Conservation (phyloP, 2,329 filamentous ascomycete species). For the Colletotrichum sp. region DNA sequence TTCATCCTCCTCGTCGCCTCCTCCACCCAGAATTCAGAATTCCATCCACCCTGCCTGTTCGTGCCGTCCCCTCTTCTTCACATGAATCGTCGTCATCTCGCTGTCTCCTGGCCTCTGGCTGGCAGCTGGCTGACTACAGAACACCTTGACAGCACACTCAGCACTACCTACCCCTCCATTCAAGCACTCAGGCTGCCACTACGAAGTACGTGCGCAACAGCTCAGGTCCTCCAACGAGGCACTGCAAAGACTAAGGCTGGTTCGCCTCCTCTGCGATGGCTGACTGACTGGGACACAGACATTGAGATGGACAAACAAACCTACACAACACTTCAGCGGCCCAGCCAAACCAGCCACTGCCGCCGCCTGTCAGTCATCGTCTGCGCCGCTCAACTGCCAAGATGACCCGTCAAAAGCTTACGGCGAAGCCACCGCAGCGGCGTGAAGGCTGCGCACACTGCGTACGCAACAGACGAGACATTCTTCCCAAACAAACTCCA, state of each 20-base stretch:
- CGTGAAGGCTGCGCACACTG: neutral
- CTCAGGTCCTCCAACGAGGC: neutral
- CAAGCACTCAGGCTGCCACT: neutral
- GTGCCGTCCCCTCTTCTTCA: neutral
- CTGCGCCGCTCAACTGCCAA: neutral
- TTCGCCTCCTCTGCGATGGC: neutral
- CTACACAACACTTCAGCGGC: neutral
- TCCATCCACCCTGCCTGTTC: neutral
- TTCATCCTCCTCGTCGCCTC: neutral
- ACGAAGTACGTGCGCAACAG: neutral
- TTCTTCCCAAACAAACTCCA: neutral
- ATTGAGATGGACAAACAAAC: neutral
- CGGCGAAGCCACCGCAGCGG: neutral
- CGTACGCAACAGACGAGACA: conserved; percentile 2
- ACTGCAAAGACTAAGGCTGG: neutral
- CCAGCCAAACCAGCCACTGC: conserved; percentile 7
- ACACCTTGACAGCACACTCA: neutral
- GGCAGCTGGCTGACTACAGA: neutral
- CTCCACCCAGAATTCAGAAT: neutral
- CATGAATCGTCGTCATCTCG: conserved; percentile 9
- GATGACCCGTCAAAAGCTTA: neutral
- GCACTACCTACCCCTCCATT: neutral
- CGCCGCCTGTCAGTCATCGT: neutral
- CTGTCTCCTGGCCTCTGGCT: neutral
- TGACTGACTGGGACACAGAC: neutral